Percentiles rank a stretch among this genome's conserved stretches.
These are phyloP conservation scores for Cyclotella cryptica DNA, from an alignment of 108 stramenopile species.

Conservation along the genomic window DNA sequence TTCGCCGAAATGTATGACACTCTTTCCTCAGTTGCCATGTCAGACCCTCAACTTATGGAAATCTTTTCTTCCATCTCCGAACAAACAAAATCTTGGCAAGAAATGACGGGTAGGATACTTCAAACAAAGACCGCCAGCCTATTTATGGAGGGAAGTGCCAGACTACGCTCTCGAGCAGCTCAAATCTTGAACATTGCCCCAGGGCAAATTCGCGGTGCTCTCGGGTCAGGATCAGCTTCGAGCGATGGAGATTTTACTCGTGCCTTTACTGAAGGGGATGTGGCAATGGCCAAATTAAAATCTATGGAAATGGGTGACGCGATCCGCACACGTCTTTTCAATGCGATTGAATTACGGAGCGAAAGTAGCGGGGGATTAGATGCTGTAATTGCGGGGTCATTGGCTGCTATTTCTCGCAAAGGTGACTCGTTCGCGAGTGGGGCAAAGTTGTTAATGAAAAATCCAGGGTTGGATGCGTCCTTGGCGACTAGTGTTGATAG, in stretches of 20 bases:
- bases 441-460: conserved; percentile 23
- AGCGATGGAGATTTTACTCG: conserved; percentile 63
- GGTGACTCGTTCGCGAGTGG: conserved; percentile 34
- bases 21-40: conserved; percentile 68
- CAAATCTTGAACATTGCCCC: conserved; percentile 68
- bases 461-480: conserved; percentile 8
- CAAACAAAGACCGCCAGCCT: conserved; percentile 78
- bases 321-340: conserved; percentile 73
- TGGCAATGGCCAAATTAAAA: conserved; percentile 87
- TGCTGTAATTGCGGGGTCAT: conserved; percentile 88
- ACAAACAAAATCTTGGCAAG: conserved; percentile 85
- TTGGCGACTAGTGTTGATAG: conserved; percentile 6
- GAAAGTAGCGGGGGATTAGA: conserved; percentile 88
- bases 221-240: conserved; percentile 33
- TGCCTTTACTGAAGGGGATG: conserved; percentile 89
- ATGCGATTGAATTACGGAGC: conserved; percentile 85
- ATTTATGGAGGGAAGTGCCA: conserved; percentile 84
- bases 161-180: conserved; percentile 73
- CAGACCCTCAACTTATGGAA: conserved; percentile 68
- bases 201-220: conserved; percentile 64
- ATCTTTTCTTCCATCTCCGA: conserved; percentile 76
- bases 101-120: conserved; percentile 78
- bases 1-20: conserved; percentile 79
- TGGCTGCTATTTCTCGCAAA: conserved; percentile 52
- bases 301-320: conserved; percentile 88